These are phyloP conservation scores for Suillus placidus DNA, from an alignment of 768 basidiomycete genomes.

Conservation along the genomic window DNA sequence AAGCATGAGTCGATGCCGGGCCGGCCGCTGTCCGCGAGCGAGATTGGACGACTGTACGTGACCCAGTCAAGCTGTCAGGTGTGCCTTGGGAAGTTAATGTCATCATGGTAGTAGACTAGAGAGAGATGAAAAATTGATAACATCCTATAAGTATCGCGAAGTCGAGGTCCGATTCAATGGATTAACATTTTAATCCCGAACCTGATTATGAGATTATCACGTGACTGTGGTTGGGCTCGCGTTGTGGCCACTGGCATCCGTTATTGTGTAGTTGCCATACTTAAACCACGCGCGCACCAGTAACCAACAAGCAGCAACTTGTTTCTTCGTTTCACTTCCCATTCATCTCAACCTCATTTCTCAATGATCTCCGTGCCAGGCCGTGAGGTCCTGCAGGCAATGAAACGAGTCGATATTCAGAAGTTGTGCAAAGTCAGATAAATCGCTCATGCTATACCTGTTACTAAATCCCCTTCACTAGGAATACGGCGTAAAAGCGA, in stretches of 20 bases:
- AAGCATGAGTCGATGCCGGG: constrained; percentile 4
- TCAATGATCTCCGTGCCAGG: constrained; percentile 45
- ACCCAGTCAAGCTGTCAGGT: neutral
- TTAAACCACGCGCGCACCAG: constrained; percentile 40
- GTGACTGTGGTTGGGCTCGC: constrained; percentile 44
- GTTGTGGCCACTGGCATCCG: constrained; percentile 53
- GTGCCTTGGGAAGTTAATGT: neutral
- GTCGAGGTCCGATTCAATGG: neutral
- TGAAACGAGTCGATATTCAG: constrained; percentile 61
- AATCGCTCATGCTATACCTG: constrained; percentile 13
- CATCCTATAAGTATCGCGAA: neutral
- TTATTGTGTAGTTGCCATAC: constrained; percentile 45
- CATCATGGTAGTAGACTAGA: neutral
- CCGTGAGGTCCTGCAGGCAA: constrained; percentile 51
- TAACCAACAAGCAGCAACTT: constrained; percentile 10
- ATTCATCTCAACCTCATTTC: constrained; percentile 11
- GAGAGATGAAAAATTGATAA: neutral
- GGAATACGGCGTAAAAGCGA: constrained; percentile 83
- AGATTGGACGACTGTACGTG: neutral
- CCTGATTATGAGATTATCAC: constrained; percentile 27
- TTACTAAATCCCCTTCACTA: constrained; percentile 33
- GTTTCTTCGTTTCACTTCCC: constrained; percentile 16
- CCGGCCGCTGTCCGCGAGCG: neutral
- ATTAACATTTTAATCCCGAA: neutral
- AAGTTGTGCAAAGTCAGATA: constrained; percentile 57